Base-by-base conservation (phyloP, 2,329 filamentous ascomycete species). In the Trichoderma polysporum region DNA sequence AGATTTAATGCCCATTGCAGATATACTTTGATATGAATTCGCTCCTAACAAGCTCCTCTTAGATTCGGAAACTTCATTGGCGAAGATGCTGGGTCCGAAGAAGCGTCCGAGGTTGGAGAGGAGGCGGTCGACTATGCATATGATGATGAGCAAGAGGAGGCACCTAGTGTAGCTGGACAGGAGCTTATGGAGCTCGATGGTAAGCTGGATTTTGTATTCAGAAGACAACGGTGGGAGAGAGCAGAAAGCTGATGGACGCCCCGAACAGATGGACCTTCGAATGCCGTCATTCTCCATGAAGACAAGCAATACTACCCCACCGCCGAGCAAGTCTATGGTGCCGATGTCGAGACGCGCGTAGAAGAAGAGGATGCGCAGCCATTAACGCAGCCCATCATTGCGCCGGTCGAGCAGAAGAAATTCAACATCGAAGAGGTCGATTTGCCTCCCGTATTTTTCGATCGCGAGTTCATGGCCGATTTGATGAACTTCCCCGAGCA, bases 261-360 rank as follows among this genome's bases (percentile, higher is more conserved):
- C 41, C 53, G 49, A 33, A 69, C 71, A 86, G 88, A 93, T 78
- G 93, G 91, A 15, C 92, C 94, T 3, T 97, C 94, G 5, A 99
- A 98, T 78, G 94, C 95, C 60, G 93, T 99, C n/a, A 87, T 99
- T 67, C 86, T 99, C 53, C 95, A 99, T 81, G 95, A 99, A 84
- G 95, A 99, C 82, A 99, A 99, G 79, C 95, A 98, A 78, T 99
- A 99, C 80, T 99, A 99, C 77, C 95, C 95, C 33, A 97, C 94
- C n/a, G 95, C 95, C 66, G 90, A 94, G 76, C 95, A 99, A 79
- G 90, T 97, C 49, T 99, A 98, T 77, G 95, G 95, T 61, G 86
- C 89, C 73, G 94, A 95, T 80, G 95, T 99, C 73, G 95, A 99
- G 81, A 95, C 94, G 1, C 82, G 97, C 79, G 94, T 99, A 41